phyloP scores from a whole-genome alignment of 2,329 filamentous ascomycete species.

The Dactylonectria estremocensis region DNA sequence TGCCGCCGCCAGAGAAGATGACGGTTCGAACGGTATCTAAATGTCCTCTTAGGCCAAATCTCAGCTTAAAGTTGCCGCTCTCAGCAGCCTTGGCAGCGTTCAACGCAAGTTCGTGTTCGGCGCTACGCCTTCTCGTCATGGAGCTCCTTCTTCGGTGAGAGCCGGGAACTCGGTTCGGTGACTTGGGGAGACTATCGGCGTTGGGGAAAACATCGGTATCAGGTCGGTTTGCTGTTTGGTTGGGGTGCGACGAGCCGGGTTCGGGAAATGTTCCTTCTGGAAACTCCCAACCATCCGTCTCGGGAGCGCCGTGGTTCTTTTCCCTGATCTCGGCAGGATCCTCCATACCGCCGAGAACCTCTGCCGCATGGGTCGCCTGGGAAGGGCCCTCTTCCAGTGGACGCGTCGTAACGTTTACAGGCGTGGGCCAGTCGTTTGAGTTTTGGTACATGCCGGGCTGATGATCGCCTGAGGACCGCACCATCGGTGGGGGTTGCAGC shows the following conservation, averaged over 20 bases:
- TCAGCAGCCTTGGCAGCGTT: slow-evolving; percentile 73
- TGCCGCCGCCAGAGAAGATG: slow-evolving; percentile 97
- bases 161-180: slow-evolving; percentile 78
- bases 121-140: slow-evolving; percentile 78
- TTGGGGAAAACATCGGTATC: slow-evolving; percentile 92
- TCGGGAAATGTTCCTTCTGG: slow-evolving; percentile 82
- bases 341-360: slow-evolving; percentile 57
- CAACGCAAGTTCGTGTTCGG: slow-evolving; percentile 75
- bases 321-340: slow-evolving; percentile 62
- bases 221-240: slow-evolving; percentile 74
- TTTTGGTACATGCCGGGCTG: slow-evolving; percentile 58
- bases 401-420: slow-evolving; percentile 53
- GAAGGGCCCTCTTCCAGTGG: slow-evolving; percentile 53
- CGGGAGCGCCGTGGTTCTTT: slow-evolving; percentile 62
- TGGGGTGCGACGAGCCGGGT: slow-evolving; percentile 60
- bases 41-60: slow-evolving; percentile 92
- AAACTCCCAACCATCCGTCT: slow-evolving; percentile 92
- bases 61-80: slow-evolving; percentile 87
- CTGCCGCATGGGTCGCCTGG: slow-evolving; percentile 57
- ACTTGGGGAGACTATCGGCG: slow-evolving; percentile 85
- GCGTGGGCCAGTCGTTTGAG: slow-evolving; percentile 54
- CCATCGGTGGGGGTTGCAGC: slow-evolving; percentile 64
- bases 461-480: slow-evolving; percentile 67
- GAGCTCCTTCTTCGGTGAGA: slow-evolving; percentile 87
- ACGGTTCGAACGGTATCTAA: slow-evolving; percentile 94